A percentile compares a stretch with the other conserved stretches of the same genome.
Conservation (phyloP, 257 asterid genomes). For the Scutellaria baicalensis region DNA sequence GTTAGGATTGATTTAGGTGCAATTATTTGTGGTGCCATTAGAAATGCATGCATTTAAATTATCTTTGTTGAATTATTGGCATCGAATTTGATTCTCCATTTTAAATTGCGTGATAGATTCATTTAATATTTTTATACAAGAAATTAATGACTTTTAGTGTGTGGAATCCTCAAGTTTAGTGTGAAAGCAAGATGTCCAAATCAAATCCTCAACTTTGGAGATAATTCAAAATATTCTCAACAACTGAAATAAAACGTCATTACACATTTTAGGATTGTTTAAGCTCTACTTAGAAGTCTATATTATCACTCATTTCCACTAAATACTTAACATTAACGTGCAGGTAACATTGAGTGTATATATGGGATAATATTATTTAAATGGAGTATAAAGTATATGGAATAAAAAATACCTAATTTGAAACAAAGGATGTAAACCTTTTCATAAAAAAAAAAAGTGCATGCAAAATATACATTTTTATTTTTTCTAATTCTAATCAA, state of each 20-base stretch:
- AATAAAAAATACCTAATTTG: too few species aligned
- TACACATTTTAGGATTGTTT: too few species aligned
- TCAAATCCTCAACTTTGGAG: neutral
- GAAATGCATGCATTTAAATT: neutral
- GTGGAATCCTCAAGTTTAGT: constrained; percentile 2
- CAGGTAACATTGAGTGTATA: too few species aligned
- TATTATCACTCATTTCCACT: neutral
- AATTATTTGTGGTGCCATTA: neutral
- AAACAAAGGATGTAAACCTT: too few species aligned
- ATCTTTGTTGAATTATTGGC: constrained; percentile 16
- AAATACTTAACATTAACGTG: too few species aligned
- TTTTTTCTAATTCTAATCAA: too few species aligned
- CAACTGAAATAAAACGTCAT: neutral
- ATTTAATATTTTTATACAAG: neutral
- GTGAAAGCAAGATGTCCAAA: neutral
- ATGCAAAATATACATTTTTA: too few species aligned
- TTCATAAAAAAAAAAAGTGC: too few species aligned
- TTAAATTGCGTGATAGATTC: neutral
- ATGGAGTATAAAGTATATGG: too few species aligned
- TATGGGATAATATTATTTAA: too few species aligned
- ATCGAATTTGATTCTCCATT: neutral
- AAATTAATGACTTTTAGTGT: neutral
- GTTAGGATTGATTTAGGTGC: neutral
- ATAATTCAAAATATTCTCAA: neutral
- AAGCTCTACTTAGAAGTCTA: neutral